phyloP scores from a whole-genome alignment of 352 stramenopile genomes.

The Globisporangium polare region DNA sequence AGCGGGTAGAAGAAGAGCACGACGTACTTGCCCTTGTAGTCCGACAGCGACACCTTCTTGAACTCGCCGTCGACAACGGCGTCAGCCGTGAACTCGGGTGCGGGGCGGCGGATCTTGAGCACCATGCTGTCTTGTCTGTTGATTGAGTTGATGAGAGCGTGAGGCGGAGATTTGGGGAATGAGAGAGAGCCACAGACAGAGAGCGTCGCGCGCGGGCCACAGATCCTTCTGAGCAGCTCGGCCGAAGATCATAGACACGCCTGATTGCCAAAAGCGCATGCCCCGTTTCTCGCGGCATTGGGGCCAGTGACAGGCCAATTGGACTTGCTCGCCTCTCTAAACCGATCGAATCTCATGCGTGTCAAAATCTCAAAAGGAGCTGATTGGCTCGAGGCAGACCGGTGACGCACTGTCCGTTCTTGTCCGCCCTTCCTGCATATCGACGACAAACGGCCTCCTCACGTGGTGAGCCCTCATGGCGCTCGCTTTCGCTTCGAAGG shows the following conservation, averaged over 20 bases:
- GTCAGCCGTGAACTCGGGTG: conserved; percentile 68
- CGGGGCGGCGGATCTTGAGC: conserved; percentile 59
- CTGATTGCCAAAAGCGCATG: neutral
- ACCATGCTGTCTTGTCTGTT: conserved; percentile 24
- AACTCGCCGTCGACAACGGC: conserved; percentile 82
- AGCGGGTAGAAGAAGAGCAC: conserved; percentile 92
- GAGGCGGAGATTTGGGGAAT: neutral
- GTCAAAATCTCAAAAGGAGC: neutral
- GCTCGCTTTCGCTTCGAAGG: no score
- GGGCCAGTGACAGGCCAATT: neutral
- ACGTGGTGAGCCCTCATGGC: no score
- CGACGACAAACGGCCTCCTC: no score
- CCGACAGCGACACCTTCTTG: conserved; percentile 69
- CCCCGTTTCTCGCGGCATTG: neutral
- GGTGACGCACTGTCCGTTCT: neutral
- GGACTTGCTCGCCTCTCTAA: neutral
- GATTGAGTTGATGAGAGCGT: neutral
- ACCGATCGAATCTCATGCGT: neutral
- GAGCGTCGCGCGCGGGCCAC: neutral
- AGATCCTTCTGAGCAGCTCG: neutral
- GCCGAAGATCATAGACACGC: neutral
- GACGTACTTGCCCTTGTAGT: conserved; percentile 89
- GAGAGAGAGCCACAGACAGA: neutral
- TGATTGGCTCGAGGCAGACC: neutral
- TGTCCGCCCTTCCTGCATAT: conserved; percentile 14